phyloP scores from a whole-genome alignment of 495 filamentous ascomycete genomes.

The Penicillium paxilli region DNA sequence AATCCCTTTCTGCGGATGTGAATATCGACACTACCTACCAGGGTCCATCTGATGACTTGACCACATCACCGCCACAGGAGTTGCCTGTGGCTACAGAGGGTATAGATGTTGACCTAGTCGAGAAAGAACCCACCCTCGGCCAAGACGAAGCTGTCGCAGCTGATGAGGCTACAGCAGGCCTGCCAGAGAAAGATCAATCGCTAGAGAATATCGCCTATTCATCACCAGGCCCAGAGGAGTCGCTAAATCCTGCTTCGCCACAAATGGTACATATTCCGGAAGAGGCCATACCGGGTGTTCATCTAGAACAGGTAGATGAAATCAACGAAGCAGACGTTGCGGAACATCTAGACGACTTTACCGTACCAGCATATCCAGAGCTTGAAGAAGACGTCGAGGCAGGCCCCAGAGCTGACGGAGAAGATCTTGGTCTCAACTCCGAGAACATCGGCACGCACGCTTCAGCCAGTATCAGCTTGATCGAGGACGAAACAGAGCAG shows the following conservation, averaged over 20 bases:
- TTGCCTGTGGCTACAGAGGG: background rate
- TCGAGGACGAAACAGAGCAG: background rate
- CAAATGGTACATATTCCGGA: background rate
- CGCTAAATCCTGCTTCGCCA: background rate
- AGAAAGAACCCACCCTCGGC: background rate
- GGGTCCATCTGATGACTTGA: background rate
- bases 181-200: background rate
- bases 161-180: background rate
- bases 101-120: no score
- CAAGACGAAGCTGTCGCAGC: background rate
- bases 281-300: background rate
- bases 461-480: background rate
- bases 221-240: background rate
- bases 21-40: background rate
- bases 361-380: background rate
- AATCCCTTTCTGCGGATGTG: constrained; percentile 5
- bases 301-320: background rate
- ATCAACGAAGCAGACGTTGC: background rate
- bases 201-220: background rate
- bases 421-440: background rate
- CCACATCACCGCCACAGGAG: no score
- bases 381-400: background rate
- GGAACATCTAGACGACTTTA: background rate
- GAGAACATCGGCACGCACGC: background rate
- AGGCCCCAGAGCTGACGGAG: background rate